Conservation (phyloP, 768 basidiomycete species). For the Antrodiella citrinella region DNA sequence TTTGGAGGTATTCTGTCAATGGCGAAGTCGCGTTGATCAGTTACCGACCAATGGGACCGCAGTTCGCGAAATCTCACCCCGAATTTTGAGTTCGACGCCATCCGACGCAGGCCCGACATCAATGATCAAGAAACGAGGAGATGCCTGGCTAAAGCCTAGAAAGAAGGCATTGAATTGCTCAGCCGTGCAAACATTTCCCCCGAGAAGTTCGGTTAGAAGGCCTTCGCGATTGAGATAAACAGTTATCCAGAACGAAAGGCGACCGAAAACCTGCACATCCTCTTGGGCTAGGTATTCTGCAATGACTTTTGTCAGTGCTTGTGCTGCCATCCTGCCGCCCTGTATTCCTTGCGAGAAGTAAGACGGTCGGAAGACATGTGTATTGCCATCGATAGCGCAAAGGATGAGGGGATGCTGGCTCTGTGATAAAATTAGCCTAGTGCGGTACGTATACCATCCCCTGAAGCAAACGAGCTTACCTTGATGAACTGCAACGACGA, state of each 20-base stretch:
- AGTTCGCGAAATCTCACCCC: constrained; percentile 36
- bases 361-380: constrained; percentile 53
- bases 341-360: constrained; percentile 55
- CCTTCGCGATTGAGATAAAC: constrained; percentile 61
- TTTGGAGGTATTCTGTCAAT: constrained; percentile 56
- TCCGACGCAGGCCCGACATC: constrained; percentile 64
- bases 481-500: constrained; percentile 48
- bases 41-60: not conserved
- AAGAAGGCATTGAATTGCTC: constrained; percentile 65
- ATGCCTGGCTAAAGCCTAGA: constrained; percentile 58
- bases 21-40: not conserved
- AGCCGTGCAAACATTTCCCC: constrained; percentile 46
- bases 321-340: constrained; percentile 54
- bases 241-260: constrained; percentile 70
- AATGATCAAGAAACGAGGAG: constrained; percentile 60
- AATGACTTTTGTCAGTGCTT: constrained; percentile 58
- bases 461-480: constrained; percentile 23
- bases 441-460: no score
- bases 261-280: constrained; percentile 50
- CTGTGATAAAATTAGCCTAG: constrained; percentile 25
- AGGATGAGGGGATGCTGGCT: constrained; percentile 62
- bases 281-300: constrained; percentile 61
- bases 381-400: constrained; percentile 69
- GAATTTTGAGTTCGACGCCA: constrained; percentile 57
- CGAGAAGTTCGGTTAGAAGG: constrained; percentile 41